A percentile compares a stretch with the other conserved stretches of the same genome.
Conservation (phyloP, 176 grass and related monocot species). For the Carex scoparia region DNA sequence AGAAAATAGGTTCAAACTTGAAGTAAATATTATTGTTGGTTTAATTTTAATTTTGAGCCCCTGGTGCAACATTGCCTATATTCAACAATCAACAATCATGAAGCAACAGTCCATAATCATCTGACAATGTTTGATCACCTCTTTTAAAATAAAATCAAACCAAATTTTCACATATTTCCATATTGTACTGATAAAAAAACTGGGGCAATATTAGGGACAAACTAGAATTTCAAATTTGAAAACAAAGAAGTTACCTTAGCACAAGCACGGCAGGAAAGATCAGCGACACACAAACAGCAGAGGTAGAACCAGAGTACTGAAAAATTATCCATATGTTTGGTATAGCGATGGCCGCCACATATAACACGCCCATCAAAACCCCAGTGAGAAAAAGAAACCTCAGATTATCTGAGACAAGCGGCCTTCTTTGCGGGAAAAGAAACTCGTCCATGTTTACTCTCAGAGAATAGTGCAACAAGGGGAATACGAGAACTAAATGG, state of each 20-base stretch:
- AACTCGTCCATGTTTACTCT: constrained; percentile 82
- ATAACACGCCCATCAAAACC: constrained; percentile 51
- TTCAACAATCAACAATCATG: no score
- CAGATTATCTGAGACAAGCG: constrained; percentile 37
- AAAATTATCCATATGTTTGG: constrained; percentile 87
- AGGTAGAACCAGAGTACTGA: constrained; percentile 68
- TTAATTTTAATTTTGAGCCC: no score
- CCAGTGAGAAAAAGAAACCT: constrained; percentile 61
- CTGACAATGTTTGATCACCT: neutral
- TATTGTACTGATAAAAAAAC: neutral
- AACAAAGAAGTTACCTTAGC: constrained; percentile 41
- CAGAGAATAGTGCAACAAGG: constrained; percentile 75
- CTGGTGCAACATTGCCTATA: no score
- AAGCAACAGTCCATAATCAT: neutral
- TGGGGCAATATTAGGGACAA: neutral
- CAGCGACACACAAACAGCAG: constrained; percentile 67
- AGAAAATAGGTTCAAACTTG: no score
- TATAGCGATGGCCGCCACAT: constrained; percentile 47
- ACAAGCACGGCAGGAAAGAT: constrained; percentile 83
- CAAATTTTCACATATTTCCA: neutral
- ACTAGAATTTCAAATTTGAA: neutral
- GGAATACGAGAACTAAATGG: constrained; percentile 86
- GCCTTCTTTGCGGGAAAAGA: constrained; percentile 41
- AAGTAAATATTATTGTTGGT: no score
- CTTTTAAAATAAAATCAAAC: neutral